Percentiles rank a stretch among this genome's conserved stretches.
phyloP scores from a whole-genome alignment of 129 eudicot genomes.

The Escallonia herrerae region DNA sequence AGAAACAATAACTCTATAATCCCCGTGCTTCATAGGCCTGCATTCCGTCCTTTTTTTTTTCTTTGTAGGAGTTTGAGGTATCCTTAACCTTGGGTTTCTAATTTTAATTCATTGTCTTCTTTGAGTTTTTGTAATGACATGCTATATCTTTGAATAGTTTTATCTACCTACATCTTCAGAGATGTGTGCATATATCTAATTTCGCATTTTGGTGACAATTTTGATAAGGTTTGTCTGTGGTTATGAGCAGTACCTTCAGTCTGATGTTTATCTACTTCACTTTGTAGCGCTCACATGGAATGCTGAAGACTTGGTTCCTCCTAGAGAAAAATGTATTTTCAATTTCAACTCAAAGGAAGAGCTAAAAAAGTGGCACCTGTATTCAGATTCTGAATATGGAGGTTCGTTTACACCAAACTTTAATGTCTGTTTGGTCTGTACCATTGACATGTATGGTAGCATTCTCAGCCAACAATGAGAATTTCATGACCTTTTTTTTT shows the following conservation, averaged over 20 bases:
- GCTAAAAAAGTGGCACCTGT: conserved; percentile 84
- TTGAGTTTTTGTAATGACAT: background rate
- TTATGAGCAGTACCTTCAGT: background rate
- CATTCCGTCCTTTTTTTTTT: too few species aligned
- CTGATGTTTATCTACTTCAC: conserved; percentile 5
- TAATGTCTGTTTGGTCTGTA: background rate
- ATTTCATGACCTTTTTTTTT: too few species aligned
- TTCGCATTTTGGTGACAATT: background rate
- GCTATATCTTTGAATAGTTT: background rate
- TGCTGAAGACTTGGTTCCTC: conserved; percentile 80
- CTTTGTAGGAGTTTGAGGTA: background rate
- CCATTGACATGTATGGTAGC: too few species aligned
- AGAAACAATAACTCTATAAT: too few species aligned
- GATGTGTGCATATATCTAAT: background rate
- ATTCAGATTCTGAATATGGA: conserved; percentile 97
- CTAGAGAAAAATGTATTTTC: conserved; percentile 59
- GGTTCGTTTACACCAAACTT: conserved; percentile 27
- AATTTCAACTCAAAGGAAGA: conserved; percentile 74
- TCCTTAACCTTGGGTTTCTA: background rate
- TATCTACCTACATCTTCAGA: too few species aligned
- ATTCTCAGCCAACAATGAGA: too few species aligned
- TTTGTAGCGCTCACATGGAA: conserved; percentile 84
- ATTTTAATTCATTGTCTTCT: background rate
- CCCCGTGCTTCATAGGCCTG: too few species aligned
- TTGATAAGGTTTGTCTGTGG: background rate